phyloP scores from a whole-genome alignment of 345 rosid species.

The Microthlaspi erraticum region DNA sequence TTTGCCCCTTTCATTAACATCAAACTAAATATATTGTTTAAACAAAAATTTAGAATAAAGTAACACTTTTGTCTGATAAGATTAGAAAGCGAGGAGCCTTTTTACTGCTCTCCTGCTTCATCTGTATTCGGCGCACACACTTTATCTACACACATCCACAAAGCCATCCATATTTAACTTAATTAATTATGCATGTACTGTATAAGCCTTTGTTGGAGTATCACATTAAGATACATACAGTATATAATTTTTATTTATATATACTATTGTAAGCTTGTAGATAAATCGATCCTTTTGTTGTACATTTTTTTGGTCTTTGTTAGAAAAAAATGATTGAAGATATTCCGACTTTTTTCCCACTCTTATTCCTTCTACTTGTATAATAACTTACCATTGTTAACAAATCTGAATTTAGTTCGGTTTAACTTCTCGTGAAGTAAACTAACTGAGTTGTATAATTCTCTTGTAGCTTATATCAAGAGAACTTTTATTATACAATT shows the following conservation, averaged over 20 bases:
- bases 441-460: constrained; percentile 2
- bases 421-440: background rate
- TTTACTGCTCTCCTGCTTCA: constrained; percentile 35
- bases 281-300: no score
- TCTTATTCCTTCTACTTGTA: background rate
- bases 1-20: constrained; percentile 24
- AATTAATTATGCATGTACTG: background rate
- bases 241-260: no score
- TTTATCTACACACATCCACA: constrained; percentile 22
- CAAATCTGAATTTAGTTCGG: background rate
- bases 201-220: background rate
- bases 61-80: constrained; percentile 21
- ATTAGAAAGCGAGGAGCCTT: constrained; percentile 40
- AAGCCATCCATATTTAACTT: background rate
- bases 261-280: no score
- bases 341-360: background rate
- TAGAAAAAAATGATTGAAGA: background rate
- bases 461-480: background rate
- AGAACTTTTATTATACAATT: background rate
- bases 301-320: background rate
- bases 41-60: background rate
- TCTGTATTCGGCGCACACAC: constrained; percentile 23
- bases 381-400: background rate
- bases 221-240: no score
- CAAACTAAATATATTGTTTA: constrained; percentile 5